Base-by-base conservation (phyloP, 441 rosid genomes). In the Populus hybrid region DNA sequence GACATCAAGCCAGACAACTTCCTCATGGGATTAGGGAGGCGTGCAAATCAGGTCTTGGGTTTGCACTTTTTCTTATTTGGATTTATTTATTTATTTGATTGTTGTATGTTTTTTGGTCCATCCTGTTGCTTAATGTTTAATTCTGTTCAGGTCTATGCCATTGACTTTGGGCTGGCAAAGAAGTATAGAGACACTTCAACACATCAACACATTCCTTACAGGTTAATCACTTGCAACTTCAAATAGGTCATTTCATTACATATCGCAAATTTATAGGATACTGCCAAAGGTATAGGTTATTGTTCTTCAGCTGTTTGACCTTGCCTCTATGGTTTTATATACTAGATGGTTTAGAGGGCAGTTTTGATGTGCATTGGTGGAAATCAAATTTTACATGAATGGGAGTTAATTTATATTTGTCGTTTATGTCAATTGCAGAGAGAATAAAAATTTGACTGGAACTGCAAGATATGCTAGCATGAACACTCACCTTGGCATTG, bases 391-490 rank as follows among this genome's bases (percentile, higher is more conserved):
- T 21, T 64, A 21, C 68, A 53, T 36, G 12, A n/a, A 53, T 53
- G 8, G 61, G 61, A 16, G 21, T 53, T 26, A 40, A 18, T 75
- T 71, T 80, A 56, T 28, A 45, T 16, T 29, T 81, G 28, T 23
- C 24, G 71, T 29, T n/a, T 71, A 33, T 76, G 6, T 59, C 59
- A 68, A 40, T 75, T 89, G 82, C 91, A 95, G 99, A 83, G 99
- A 95, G 83, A 95, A 95, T 74, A 94, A 94, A 80, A 95, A 94
- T 85, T 88, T 95, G 83, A 94, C 98, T 2, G 98, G 99, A 77
- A 95, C 99, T 81, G 97, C 98, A 69, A 92, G 99, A 90, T 95
- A 94, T 90, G 98, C 98, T 26, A n/a, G n/a, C n/a, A n/a, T n/a
- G n/a, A n/a, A n/a, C n/a, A n/a, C n/a, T n/a, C n/a, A n/a, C n/a